Conservation (phyloP, 208 protist species). For the Leishmania guyanensis region DNA sequence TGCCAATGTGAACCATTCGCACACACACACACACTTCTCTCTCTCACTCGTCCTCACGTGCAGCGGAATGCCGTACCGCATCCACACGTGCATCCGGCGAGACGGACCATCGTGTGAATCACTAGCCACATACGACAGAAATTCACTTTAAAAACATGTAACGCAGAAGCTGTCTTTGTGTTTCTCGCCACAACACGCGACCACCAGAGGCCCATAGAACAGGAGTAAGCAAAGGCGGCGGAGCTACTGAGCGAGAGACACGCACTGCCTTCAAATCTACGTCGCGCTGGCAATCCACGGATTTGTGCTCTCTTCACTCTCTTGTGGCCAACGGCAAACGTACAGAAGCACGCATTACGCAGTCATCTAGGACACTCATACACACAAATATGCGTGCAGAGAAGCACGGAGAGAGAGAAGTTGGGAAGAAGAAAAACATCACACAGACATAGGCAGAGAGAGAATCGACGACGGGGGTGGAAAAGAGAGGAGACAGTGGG, state of each 20-base stretch:
- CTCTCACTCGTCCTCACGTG: background rate
- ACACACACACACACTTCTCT: background rate
- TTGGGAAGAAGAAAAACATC: slow-evolving; percentile 4
- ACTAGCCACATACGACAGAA: background rate
- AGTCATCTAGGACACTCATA: slow-evolving; percentile 2
- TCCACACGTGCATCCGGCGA: background rate
- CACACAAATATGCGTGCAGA: background rate
- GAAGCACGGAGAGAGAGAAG: slow-evolving; percentile 10
- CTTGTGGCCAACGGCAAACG: background rate
- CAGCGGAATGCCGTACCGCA: background rate
- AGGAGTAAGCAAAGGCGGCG: background rate
- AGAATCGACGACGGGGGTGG: background rate
- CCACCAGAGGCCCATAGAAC: background rate
- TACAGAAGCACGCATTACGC: slow-evolving; percentile 2
- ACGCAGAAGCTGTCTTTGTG: background rate
- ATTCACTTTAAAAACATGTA: background rate
- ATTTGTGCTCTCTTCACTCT: background rate
- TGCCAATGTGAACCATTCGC: background rate
- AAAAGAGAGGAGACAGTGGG: background rate
- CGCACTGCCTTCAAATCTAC: background rate
- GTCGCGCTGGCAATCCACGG: background rate
- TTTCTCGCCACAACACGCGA: background rate
- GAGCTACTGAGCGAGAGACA: background rate
- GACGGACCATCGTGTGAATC: background rate
- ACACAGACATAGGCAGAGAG: slow-evolving; percentile 13